Conservation (phyloP, 441 rosid species). For the Bocquillonia castaneifolia region DNA sequence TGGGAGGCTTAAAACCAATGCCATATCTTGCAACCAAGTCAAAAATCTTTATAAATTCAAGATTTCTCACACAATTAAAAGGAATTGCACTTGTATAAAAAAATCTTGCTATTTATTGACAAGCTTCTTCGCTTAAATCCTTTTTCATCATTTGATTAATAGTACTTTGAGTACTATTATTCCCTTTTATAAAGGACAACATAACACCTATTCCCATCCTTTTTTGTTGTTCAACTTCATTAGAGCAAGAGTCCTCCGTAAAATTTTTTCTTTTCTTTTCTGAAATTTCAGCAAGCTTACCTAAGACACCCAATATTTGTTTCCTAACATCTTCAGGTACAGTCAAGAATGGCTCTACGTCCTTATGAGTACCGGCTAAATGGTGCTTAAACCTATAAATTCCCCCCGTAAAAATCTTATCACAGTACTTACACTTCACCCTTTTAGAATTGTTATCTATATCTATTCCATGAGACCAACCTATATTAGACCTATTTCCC, state of each 20-base stretch:
- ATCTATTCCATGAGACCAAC: neutral
- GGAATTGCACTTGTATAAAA: slow-evolving; percentile 1
- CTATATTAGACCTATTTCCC: slow-evolving; percentile 5
- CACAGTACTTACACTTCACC: neutral
- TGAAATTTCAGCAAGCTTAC: neutral
- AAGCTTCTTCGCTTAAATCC: neutral
- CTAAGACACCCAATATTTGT: neutral
- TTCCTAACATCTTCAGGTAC: neutral
- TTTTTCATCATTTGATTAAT: slow-evolving; percentile 6
- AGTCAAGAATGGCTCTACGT: neutral
- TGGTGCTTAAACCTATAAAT: slow-evolving; percentile 6
- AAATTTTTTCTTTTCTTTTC: neutral
- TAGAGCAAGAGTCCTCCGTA: neutral
- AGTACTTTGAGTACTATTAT: neutral
- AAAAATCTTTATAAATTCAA: neutral
- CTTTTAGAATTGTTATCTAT: neutral
- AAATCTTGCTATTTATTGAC: neutral
- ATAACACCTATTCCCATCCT: neutral
- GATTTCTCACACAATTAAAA: slow-evolving; percentile 8
- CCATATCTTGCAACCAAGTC: slow-evolving; percentile 3
- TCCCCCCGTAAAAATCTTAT: neutral
- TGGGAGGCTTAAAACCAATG: neutral
- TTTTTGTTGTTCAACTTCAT: neutral
- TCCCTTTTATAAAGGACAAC: neutral
- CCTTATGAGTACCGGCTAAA: neutral